Evolutionary conservation across 2,329 filamentous ascomycete species (phyloP).

Genomic region (Exophiala sp.): DNA sequence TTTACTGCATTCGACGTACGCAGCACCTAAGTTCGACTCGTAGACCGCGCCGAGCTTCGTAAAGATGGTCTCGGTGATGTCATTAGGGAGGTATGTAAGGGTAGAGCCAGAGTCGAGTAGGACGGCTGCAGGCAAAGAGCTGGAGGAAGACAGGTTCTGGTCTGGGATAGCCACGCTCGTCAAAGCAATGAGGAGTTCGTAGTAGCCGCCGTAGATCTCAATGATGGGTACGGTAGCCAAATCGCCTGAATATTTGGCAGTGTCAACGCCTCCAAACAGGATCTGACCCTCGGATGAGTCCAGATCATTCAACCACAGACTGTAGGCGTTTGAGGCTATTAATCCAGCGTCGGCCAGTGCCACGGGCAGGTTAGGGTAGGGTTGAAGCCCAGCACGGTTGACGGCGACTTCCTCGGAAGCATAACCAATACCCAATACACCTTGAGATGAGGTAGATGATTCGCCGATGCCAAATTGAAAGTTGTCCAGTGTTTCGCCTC

Average conservation of each 20-base stretch:
- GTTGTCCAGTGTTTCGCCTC: constrained; percentile 45
- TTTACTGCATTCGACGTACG: constrained; percentile 53
- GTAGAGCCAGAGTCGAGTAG: constrained; percentile 69
- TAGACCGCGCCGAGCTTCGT: constrained; percentile 58
- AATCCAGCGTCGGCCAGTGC: constrained; percentile 59
- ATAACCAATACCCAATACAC: constrained; percentile 85
- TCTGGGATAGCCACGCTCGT: constrained; percentile 50
- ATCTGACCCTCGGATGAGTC: constrained; percentile 63
- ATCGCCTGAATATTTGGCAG: constrained; percentile 58
- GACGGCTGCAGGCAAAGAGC: constrained; percentile 52
- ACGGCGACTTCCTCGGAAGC: constrained; percentile 72
- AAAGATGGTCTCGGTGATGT: constrained; percentile 51
- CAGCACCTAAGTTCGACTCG: constrained; percentile 49
- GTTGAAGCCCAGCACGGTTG: constrained; percentile 41
- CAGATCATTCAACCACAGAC: constrained; percentile 72
- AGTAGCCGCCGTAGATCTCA: constrained; percentile 47
- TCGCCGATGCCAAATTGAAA: constrained; percentile 62
- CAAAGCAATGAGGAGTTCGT: constrained; percentile 67
- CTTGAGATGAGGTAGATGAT: constrained; percentile 56
- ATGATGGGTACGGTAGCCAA: constrained; percentile 68
- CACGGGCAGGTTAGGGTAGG: constrained; percentile 68
- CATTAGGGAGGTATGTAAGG: constrained; percentile 63
- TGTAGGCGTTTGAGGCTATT: constrained; percentile 67
- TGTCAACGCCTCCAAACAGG: constrained; percentile 72
- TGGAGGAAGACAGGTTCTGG: constrained; percentile 20